Evolutionary conservation across 2,329 filamentous ascomycete species (phyloP), one percentile per base, ranked within the genome.

Genomic region (Phaeosphaeria sp.): DNA sequence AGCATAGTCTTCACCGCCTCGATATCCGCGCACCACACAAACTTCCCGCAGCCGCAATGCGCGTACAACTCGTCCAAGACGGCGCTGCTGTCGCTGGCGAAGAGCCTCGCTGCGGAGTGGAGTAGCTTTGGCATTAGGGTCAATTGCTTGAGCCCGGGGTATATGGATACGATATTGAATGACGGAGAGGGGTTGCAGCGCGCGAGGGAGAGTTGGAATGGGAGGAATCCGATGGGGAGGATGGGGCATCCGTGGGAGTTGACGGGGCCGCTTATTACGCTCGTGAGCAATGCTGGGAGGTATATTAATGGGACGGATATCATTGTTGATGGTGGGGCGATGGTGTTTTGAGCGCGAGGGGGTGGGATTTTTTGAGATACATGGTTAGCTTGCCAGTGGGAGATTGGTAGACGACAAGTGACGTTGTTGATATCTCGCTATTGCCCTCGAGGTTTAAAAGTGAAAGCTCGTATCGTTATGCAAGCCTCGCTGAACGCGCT

Each of bases 91-190:
- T 84, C 86, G 50, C 73, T 92, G 64, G 87, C 86, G 49, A 86
- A 83, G 61, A 87, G 82, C 36, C 76, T 93, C 17, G 90, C 90
- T 0, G 89, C 87, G 0, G 91, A 93, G 74, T 93, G 90, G 90
- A 88, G 87, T 1, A 77, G 80, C 1, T 83, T 89, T 70, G 90
- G 91, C 0, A 91, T 93, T 59, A 78, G 88, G 2, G 87, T 90
- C 5, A 93, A 93, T 65, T 86, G 82, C 18, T 82, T 93, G 45
- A 87, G 83, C 40, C 91, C 91, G 0, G 90, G 90, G 0, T 93
- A 93, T 66, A 91, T 92, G 87, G 89, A 91, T 67, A 92, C 89
- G 0, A 85, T 91, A 13, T 76, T 93, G 48, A 93, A 92, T 67
- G 87, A 87, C 57, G 88, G 88, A 0, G 82, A 84, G 7, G 85